Conservation (phyloP, 129 eudicot species). For the Artemisia argyi region DNA sequence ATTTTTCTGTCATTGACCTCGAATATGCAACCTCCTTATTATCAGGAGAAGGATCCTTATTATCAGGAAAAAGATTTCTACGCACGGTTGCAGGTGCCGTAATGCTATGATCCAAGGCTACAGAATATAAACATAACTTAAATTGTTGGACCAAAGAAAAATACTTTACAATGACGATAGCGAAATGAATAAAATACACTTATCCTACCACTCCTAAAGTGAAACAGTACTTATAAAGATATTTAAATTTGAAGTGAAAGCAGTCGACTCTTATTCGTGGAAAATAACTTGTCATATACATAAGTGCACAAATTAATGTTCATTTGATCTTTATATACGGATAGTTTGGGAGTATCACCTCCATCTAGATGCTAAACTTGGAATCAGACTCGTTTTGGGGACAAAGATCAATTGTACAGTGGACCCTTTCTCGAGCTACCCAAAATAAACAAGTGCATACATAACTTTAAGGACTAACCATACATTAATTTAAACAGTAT, state of each 20-base stretch:
- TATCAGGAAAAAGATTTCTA: slow-evolving; percentile 53
- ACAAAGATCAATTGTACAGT: slow-evolving; percentile 2
- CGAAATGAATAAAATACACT: neutral
- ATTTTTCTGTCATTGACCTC: slow-evolving; percentile 76
- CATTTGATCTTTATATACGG: neutral
- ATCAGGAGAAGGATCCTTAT: slow-evolving; percentile 39
- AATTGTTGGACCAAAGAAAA: slow-evolving; percentile 7
- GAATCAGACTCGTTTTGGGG: neutral
- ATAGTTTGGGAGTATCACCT: slow-evolving; percentile 4
- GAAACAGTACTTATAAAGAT: slow-evolving; percentile 1
- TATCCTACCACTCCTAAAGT: slow-evolving; percentile 6
- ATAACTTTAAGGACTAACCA: slow-evolving; percentile 6
- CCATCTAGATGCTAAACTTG: neutral
- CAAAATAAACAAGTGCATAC: neutral
- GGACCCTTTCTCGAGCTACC: neutral
- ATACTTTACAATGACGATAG: neutral
- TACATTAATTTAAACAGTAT: neutral
- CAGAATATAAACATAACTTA: slow-evolving; percentile 19
- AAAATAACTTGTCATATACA: slow-evolving; percentile 2
- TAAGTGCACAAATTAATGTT: neutral
- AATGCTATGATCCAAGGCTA: slow-evolving; percentile 69
- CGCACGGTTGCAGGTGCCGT: slow-evolving; percentile 64
- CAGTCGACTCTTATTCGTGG: neutral
- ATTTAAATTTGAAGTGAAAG: slow-evolving; percentile 4
- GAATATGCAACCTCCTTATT: slow-evolving; percentile 45